Base-by-base conservation (phyloP, 441 rosid genomes). In the Jatropha podagrica region DNA sequence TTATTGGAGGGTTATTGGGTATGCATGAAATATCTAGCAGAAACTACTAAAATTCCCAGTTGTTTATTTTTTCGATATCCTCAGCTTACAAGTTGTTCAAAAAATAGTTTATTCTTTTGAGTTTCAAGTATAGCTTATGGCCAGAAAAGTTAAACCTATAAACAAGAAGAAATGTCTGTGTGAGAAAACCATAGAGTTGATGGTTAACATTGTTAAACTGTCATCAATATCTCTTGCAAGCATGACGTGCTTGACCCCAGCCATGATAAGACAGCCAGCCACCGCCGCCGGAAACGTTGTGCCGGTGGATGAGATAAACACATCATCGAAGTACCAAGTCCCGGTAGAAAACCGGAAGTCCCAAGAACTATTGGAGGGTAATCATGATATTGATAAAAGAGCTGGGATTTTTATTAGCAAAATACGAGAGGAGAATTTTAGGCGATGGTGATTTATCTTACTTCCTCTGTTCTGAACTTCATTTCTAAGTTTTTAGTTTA, bases 161-260 rank as follows among this genome's bases (percentile, higher is more conserved):
- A 54, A 75, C 18, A 76, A 73, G 64, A 71, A 70, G 74, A 63
- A 52, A 62, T 70, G 58, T 49, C 48, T 78, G 1, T 76, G 86
- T 26, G 74, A 80, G 78, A 78, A 76, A 64, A 78, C 83, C 56
- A 69, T 73, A 68, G 65, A 63, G 52, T 55, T 76, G 70, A 71
- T 67, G 55, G 68, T 73, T 14, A 80, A 74, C 58, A 60, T 80
- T 54, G 67, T 77, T 23, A 78, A 44, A 56, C 41, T 66, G 18
- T 78, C 80, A 52, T 69, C 86, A n/a, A 41, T 80, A n/a, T 76
- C 80, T 52, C 66, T 80, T 3, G 82, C 80, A 55, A 73, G 72
- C 40, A 15, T 65, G 46, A 76, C 65, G 40, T 73, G 68, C 56
- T 61, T 80, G 14, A 69, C 60, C 38, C 9, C 78, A 72, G 56